phyloP scores from a whole-genome alignment of 2,329 filamentous ascomycete genomes.

The Fusarium sp. region DNA sequence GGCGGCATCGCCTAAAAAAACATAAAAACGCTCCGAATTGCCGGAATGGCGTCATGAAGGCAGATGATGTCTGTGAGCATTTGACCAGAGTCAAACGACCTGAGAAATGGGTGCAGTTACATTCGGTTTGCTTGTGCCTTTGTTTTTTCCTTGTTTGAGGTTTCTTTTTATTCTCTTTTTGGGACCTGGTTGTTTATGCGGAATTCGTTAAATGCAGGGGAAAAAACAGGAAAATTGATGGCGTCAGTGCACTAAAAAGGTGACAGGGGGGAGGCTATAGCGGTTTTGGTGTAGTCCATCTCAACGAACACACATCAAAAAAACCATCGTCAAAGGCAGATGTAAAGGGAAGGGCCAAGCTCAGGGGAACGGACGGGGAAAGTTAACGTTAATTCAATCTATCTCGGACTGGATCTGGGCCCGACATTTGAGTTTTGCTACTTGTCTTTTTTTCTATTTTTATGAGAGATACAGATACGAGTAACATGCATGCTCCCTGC shows the following conservation, averaged over 20 bases:
- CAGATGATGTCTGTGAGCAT: constrained; percentile 10
- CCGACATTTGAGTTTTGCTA: background rate
- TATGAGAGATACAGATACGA: constrained; percentile 1
- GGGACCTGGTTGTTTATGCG: constrained; percentile 2
- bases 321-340: no score
- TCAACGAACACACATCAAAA: background rate
- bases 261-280: constrained; percentile 26
- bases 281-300: background rate
- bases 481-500: constrained; percentile 9
- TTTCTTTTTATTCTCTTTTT: constrained; percentile 7
- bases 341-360: background rate
- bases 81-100: constrained; percentile 3
- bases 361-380: background rate
- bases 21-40: constrained; percentile 5
- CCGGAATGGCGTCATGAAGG: constrained; percentile 15
- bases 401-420: background rate
- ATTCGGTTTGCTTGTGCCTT: background rate
- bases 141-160: background rate
- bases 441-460: constrained; percentile 3
- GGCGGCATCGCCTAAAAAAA: background rate
- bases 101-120: background rate
- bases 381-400: constrained; percentile 7
- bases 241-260: constrained; percentile 22
- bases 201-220: constrained; percentile 17
- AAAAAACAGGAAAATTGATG: constrained; percentile 28